Evolutionary conservation across 495 filamentous ascomycete genomes (phyloP).

Genomic region (Xylaria nigripes): DNA sequence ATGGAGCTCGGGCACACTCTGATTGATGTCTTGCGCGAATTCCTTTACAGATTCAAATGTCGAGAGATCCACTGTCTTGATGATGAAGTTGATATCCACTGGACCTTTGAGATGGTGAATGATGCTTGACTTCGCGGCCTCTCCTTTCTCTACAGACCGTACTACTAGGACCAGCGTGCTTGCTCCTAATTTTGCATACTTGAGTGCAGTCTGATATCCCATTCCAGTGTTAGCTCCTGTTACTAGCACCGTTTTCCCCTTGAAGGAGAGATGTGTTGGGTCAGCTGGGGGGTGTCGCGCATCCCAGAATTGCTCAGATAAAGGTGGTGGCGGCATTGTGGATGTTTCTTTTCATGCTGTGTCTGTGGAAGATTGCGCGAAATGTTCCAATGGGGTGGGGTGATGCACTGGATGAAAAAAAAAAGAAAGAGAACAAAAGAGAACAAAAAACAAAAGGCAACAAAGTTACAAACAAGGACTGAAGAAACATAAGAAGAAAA

Average conservation of each 20-base stretch:
- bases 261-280: slow-evolving; percentile 14
- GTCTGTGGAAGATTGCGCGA: background rate
- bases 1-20: slow-evolving; percentile 27
- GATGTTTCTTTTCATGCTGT: background rate
- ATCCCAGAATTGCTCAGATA: slow-evolving; percentile 1
- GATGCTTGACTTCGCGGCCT: slow-evolving; percentile 30
- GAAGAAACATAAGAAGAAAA: too few relatives aligned
- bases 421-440: too few relatives aligned
- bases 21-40: slow-evolving; percentile 19
- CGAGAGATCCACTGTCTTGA: slow-evolving; percentile 8
- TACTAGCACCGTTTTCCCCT: slow-evolving; percentile 39
- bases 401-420: background rate
- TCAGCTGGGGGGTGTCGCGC: slow-evolving; percentile 1
- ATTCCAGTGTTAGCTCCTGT: slow-evolving; percentile 45
- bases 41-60: slow-evolving; percentile 14
- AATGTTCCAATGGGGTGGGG: background rate
- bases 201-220: slow-evolving; percentile 38
- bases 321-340: background rate
- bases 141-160: slow-evolving; percentile 32
- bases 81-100: background rate
- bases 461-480: too few relatives aligned
- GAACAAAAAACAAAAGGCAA: too few relatives aligned
- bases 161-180: slow-evolving; percentile 38
- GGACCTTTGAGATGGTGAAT: background rate
- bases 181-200: slow-evolving; percentile 33